A percentile compares a stretch with the other conserved stretches of the same genome.
phyloP scores from a whole-genome alignment of 495 filamentous ascomycete species.

The Thermochaetoides thermophila region DNA sequence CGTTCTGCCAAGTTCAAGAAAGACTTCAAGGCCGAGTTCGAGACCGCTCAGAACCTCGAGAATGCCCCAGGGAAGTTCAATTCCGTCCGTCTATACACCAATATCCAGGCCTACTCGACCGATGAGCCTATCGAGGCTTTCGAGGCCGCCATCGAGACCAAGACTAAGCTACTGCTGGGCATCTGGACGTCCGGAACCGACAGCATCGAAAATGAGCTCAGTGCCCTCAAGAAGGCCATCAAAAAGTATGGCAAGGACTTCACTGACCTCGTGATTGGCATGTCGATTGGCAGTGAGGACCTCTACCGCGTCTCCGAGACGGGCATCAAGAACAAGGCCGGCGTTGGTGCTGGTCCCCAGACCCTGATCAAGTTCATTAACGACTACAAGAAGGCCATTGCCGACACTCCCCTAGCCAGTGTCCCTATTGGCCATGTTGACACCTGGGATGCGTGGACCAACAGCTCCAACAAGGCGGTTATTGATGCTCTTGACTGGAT shows the following conservation, averaged over 20 bases:
- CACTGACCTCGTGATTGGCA: conserved; percentile 34
- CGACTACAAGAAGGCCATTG: conserved; percentile 28
- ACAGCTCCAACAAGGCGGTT: conserved; percentile 31
- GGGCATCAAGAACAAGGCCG: conserved; percentile 27
- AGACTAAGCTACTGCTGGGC: conserved; percentile 35
- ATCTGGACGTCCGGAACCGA: conserved; percentile 35
- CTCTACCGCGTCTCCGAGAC: conserved; percentile 35
- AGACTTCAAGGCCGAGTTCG: conserved; percentile 33
- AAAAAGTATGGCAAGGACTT: conserved; percentile 25
- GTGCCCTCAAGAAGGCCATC: conserved; percentile 31
- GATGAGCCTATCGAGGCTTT: conserved; percentile 34
- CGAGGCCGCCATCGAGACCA: conserved; percentile 36
- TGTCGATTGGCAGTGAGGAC: conserved; percentile 39
- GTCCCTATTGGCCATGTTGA: conserved; percentile 37
- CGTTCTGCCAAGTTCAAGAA: conserved; percentile 33
- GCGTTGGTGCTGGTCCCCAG: conserved; percentile 27
- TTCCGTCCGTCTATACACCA: conserved; percentile 35
- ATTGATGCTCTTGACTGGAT: conserved; percentile 34
- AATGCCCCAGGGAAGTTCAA: conserved; percentile 32
- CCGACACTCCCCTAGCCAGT: conserved; percentile 14
- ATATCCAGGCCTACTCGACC: conserved; percentile 37
- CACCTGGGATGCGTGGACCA: conserved; percentile 35
- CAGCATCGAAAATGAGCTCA: conserved; percentile 35
- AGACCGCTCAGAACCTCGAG: conserved; percentile 26
- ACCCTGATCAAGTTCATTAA: conserved; percentile 33